Evolutionary conservation across 1,284 basidiomycete genomes (phyloP).

Genomic region (Erythrobasidium hasegawianum): DNA sequence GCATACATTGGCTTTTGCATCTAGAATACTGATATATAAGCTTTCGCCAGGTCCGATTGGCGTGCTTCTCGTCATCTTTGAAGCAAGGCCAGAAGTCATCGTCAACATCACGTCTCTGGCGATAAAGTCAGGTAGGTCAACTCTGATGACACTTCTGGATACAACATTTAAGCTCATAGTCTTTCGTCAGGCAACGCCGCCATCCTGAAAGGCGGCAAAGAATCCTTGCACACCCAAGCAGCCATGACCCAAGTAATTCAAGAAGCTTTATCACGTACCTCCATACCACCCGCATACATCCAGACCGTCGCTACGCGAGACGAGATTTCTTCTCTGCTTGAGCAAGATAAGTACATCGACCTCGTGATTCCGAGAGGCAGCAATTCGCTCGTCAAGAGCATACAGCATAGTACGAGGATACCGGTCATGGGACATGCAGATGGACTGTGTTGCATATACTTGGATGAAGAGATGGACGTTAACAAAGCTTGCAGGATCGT

Average conservation of each 20-base stretch:
- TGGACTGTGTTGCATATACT: conserved; percentile 82
- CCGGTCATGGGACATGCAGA: conserved; percentile 99
- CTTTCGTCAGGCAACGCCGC: conserved; percentile 74
- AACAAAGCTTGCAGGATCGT: conserved; percentile 76
- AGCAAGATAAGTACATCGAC: conserved; percentile 88
- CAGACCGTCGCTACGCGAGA: conserved; percentile 90
- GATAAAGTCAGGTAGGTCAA: conserved; percentile 79
- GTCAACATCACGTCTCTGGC: conserved; percentile 95
- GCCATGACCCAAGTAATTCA: conserved; percentile 76
- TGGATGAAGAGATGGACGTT: conserved; percentile 75
- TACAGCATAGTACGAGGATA: conserved; percentile 86
- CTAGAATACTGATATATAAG: neutral
- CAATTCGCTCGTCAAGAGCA: conserved; percentile 80
- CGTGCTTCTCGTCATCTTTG: conserved; percentile 93
- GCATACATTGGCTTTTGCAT: neutral
- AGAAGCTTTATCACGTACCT: conserved; percentile 64
- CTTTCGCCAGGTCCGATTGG: conserved; percentile 75
- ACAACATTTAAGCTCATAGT: conserved; percentile 1
- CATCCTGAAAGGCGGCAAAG: conserved; percentile 94
- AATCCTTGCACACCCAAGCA: conserved; percentile 72
- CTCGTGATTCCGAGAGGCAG: conserved; percentile 95
- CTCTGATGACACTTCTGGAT: neutral
- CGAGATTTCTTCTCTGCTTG: conserved; percentile 80
- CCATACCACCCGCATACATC: conserved; percentile 74
- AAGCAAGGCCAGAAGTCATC: conserved; percentile 95